phyloP scores from a whole-genome alignment of 2,329 filamentous ascomycete species.

The Sporothrix sp. region DNA sequence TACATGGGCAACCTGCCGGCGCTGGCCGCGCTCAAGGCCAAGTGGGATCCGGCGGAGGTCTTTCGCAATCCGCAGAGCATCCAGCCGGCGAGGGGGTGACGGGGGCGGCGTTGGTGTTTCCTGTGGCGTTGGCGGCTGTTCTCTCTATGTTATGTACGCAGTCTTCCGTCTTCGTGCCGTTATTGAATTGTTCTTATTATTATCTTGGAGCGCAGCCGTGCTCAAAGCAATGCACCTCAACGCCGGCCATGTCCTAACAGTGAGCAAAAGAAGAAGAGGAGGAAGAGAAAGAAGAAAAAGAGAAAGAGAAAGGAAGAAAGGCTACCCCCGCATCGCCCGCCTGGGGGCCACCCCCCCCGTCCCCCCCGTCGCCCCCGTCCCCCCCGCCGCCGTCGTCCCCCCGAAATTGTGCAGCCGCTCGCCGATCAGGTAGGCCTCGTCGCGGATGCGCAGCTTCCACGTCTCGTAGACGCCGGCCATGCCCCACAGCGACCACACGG shows the following conservation, averaged over 20 bases:
- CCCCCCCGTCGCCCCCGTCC: background rate
- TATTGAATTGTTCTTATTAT: no score
- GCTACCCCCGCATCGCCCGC: no score
- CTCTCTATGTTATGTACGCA: background rate
- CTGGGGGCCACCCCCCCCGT: no score
- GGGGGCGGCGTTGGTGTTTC: background rate
- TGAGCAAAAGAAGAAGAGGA: background rate
- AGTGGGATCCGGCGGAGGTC: constrained; percentile 42
- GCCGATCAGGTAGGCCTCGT: constrained; percentile 94
- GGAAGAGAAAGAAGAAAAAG: background rate
- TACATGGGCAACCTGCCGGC: constrained; percentile 43
- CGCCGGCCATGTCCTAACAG: background rate
- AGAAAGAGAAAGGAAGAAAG: background rate
- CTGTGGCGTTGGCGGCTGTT: background rate
- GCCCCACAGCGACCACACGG: constrained; percentile 37
- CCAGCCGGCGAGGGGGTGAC: constrained; percentile 1
- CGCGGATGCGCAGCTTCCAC: constrained; percentile 75
- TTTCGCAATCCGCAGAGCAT: constrained; percentile 53
- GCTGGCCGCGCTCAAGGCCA: constrained; percentile 40
- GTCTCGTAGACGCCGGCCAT: constrained; percentile 53
- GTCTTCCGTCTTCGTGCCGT: background rate
- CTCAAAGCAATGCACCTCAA: background rate
- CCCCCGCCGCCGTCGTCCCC: background rate
- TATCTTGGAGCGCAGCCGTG: no score
- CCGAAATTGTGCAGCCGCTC: constrained; percentile 94